Evolutionary conservation across 2,329 filamentous ascomycete genomes (phyloP).

Genomic region (Pseudogymnoascus sp.): DNA sequence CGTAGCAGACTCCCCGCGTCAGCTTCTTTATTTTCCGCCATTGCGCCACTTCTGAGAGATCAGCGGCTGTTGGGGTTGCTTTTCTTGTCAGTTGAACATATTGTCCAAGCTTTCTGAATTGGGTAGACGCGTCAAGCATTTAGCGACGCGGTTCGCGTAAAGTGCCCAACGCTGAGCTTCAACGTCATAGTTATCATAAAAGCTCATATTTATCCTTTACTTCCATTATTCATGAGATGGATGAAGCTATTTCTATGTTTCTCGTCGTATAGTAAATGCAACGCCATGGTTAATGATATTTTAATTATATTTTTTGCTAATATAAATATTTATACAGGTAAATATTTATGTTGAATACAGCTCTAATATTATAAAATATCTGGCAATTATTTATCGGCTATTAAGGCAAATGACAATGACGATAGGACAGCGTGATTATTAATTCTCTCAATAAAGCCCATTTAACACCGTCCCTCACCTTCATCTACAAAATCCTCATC

Average conservation of each 20-base stretch:
- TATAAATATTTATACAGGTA: no score
- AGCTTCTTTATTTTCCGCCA: conserved; percentile 18
- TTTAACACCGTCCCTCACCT: no score
- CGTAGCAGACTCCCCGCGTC: conserved; percentile 36
- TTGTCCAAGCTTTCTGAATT: neutral
- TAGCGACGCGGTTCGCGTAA: conserved; percentile 10
- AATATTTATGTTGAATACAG: no score
- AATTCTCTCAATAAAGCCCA: no score
- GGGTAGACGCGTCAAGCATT: conserved; percentile 5
- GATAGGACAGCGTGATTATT: no score
- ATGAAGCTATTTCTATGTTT: no score
- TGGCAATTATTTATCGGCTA: no score
- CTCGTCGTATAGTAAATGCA: neutral
- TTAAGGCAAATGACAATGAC: no score
- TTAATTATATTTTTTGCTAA: neutral
- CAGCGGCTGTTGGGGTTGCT: neutral
- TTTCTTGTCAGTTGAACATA: neutral
- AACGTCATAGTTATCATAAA: neutral
- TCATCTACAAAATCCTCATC: no score
- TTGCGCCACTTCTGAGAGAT: conserved; percentile 11
- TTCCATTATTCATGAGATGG: no score
- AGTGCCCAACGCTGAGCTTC: neutral
- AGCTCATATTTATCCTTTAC: neutral
- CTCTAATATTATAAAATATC: no score
- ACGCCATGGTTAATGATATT: neutral